Base-by-base conservation (phyloP, 371 early-diverging fungal genomes). In the Dinochytrium kinnereticum region DNA sequence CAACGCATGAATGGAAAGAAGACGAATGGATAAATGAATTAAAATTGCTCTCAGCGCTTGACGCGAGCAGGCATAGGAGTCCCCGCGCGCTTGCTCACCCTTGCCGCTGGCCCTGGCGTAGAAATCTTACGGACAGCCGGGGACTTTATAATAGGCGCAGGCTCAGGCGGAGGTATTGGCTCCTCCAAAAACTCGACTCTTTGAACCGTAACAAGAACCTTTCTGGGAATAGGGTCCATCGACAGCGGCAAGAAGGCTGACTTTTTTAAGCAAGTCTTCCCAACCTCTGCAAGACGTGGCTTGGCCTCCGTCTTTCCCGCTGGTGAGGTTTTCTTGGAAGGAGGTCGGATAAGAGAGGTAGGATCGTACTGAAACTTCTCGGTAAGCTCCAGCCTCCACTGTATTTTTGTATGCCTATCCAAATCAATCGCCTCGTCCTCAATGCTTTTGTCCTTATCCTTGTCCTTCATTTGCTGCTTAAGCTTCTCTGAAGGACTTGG, bases 401-500 rank as follows among this genome's bases (percentile, higher is more conserved):
- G 30, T 13, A 61, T 34, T 36, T 61, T 61, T 24, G 34, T 61
- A 17, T 3, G 30, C 34, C 7, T 34, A 17, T 3, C 28, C 30
- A 10, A 10, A 13, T 17, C 26, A 61, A 31, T 13, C 34, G 34
- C 3, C 7, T 61, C 61, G 26, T 17, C 61, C 24, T 31, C 36
- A 3, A 24, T 7, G 61, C 3, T 34, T 34, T 17, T 37, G 2
- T 7, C 61, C 13, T 53, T 53, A 5, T 5, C 55, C 26, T 26
- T 13, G 7, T 61, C 37, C 30, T 7, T 21, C 61, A 61, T 31
- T 37, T 61, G 31, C 24, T 61, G 61, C 61, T 61, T 61, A 7
- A 61, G 61, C 34, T 34, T 61, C 36, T 61, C 61, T 34, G 61
- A 61, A 34, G 61, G 61, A 26, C 61, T 61, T 10, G 61, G 61